Base-by-base conservation (phyloP, 2,329 filamentous ascomycete species). In the Fusarium albidum region DNA sequence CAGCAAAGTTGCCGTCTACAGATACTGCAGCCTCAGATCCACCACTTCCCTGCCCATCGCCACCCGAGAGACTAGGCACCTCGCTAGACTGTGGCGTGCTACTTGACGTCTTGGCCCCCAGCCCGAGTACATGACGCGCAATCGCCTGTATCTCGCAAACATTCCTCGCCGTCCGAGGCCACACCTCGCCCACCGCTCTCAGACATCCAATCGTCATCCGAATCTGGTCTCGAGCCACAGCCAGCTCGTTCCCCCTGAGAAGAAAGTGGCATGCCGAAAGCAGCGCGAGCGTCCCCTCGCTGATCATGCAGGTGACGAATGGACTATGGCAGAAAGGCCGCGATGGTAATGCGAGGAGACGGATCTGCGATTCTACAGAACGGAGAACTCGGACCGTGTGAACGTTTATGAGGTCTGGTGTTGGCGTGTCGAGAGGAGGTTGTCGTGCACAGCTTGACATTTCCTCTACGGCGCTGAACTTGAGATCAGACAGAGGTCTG, bases 281-380 rank as follows among this genome's bases (percentile, higher is more conserved):
- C 0, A 63, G 46, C 0, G 60, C 57, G 0, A 63, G 53, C 0
- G 60, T 63, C 0, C 60, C 60, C 34, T 63, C 60, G 10, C 53
- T 63, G 0, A 63, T 35, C 60, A 63, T 63, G 5, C 60, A 63
- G 2, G 60, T 63, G 4, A 48, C 40, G 3, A 63, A 63, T 0
- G 60, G 60, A 0, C 49, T 63, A 15, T 63, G 60, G 0, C 50
- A 43, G 1, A 63, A 63, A 0, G 60, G 60, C 0, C 60, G 53
- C 1, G 35, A 53, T 0, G 60, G 60, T 0, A 63, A 15, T 0
- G 60, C 49, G 0, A 63, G 25, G 1, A 63, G 50, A 1, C 53
- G 60, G 0, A 63, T 61, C 0, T 63, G 60, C 2, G 60, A 56
- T 9, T 63, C 47, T 3, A 63, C 51, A 0, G 60, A 63, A 27